Conservation (phyloP, 2,329 filamentous ascomycete genomes). For the Neocatenulostroma microsporum region DNA sequence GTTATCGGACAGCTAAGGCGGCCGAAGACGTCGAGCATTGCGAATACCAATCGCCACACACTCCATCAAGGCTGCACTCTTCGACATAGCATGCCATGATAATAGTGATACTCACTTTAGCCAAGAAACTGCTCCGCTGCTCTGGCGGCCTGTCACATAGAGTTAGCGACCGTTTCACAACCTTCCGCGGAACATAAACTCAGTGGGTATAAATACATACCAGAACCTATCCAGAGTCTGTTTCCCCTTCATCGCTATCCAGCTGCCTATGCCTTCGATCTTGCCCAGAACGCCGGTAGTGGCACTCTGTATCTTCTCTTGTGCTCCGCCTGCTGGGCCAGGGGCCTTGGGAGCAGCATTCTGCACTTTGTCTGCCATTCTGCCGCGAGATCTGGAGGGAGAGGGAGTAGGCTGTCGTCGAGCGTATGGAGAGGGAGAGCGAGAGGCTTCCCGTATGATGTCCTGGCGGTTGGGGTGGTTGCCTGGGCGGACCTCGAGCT, state of each 20-base stretch:
- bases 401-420: constrained; percentile 1
- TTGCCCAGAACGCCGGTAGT: constrained; percentile 23
- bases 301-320: constrained; percentile 20
- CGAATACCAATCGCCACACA: no score
- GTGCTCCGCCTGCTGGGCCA: constrained; percentile 7
- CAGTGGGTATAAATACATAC: no score
- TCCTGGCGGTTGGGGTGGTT: constrained; percentile 19
- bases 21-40: no score
- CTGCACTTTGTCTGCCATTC: constrained; percentile 22
- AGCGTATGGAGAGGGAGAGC: constrained; percentile 10
- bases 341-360: constrained; percentile 7
- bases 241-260: constrained; percentile 23
- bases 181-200: no score
- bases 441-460: constrained; percentile 18
- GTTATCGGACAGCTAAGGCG: no score
- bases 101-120: no score
- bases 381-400: background rate
- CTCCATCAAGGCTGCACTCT: no score
- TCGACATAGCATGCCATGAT: no score
- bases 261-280: constrained; percentile 23
- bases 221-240: background rate
- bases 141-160: constrained; percentile 59
- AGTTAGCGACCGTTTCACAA: no score
- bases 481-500: constrained; percentile 20
- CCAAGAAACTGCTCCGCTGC: constrained; percentile 51